Conservation (phyloP, 768 basidiomycete genomes). For the Psilocybe sp. region DNA sequence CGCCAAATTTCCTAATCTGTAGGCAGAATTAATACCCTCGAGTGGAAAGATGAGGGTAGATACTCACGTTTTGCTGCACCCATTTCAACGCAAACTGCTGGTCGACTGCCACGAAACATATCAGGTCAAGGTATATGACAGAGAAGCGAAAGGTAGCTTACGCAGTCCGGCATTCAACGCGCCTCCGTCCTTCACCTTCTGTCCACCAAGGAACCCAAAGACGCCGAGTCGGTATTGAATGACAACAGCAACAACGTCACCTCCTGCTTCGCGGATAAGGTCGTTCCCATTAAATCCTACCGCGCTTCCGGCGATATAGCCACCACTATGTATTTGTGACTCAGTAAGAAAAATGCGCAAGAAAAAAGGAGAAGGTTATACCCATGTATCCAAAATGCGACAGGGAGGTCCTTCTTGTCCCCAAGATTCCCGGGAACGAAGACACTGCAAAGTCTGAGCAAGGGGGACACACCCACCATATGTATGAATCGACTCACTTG, state of each 20-base stretch:
- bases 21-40: too few relatives aligned
- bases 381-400: conserved; percentile 44
- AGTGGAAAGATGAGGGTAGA: too few relatives aligned
- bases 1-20: conserved; percentile 41
- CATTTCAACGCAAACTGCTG: conserved; percentile 41
- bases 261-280: conserved; percentile 30
- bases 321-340: conserved; percentile 24
- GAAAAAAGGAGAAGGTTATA: too few relatives aligned
- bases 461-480: too few relatives aligned
- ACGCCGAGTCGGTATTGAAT: conserved; percentile 43
- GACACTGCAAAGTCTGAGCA: too few relatives aligned
- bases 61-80: conserved; percentile 37
- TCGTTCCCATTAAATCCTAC: conserved; percentile 30
- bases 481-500: too few relatives aligned
- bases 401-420: conserved; percentile 27
- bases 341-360: too few relatives aligned
- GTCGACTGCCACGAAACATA: conserved; percentile 32
- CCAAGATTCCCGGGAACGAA: conserved; percentile 29
- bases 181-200: conserved; percentile 37
- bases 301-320: conserved; percentile 30
- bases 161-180: conserved; percentile 46
- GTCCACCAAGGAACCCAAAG: conserved; percentile 44
- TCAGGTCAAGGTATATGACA: not conserved
- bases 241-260: conserved; percentile 31
- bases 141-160: conserved; percentile 20